Conservation (phyloP, 257 asterid genomes). For the Nicotiana paniculata region DNA sequence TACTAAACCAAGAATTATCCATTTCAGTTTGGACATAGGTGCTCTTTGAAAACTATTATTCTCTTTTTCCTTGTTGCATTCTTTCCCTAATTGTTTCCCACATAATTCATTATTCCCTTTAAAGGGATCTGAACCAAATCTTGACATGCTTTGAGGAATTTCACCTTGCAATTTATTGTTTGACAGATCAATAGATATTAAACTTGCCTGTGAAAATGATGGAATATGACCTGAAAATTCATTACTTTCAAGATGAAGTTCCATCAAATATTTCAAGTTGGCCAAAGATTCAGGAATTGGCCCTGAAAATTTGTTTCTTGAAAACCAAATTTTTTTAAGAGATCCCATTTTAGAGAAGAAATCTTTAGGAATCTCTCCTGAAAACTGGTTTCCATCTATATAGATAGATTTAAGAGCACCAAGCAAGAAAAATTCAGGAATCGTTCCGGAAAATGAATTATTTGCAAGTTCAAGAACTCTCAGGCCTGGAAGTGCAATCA, state of each 20-base stretch:
- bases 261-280: slow-evolving; percentile 24
- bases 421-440: slow-evolving; percentile 53
- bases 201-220: slow-evolving; percentile 26
- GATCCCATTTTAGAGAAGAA: slow-evolving; percentile 49
- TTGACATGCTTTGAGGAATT: slow-evolving; percentile 49
- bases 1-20: slow-evolving; percentile 55
- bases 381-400: slow-evolving; percentile 35
- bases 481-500: slow-evolving; percentile 33
- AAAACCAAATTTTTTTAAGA: slow-evolving; percentile 45
- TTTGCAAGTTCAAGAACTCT: slow-evolving; percentile 46
- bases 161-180: slow-evolving; percentile 63
- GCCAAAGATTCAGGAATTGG: slow-evolving; percentile 46
- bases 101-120: slow-evolving; percentile 56
- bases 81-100: slow-evolving; percentile 39
- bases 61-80: slow-evolving; percentile 19
- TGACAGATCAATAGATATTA: slow-evolving; percentile 30
- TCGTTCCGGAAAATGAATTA: slow-evolving; percentile 48
- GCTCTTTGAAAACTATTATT: slow-evolving; percentile 2
- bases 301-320: slow-evolving; percentile 51
- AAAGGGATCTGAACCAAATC: slow-evolving; percentile 38
- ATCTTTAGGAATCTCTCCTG: slow-evolving; percentile 53
- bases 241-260: slow-evolving; percentile 39
- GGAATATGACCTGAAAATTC: slow-evolving; percentile 62
- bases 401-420: slow-evolving; percentile 48
- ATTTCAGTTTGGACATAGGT: slow-evolving; percentile 25